phyloP scores from a whole-genome alignment of 108 stramenopile genomes.

The Cyclotella cryptica region DNA sequence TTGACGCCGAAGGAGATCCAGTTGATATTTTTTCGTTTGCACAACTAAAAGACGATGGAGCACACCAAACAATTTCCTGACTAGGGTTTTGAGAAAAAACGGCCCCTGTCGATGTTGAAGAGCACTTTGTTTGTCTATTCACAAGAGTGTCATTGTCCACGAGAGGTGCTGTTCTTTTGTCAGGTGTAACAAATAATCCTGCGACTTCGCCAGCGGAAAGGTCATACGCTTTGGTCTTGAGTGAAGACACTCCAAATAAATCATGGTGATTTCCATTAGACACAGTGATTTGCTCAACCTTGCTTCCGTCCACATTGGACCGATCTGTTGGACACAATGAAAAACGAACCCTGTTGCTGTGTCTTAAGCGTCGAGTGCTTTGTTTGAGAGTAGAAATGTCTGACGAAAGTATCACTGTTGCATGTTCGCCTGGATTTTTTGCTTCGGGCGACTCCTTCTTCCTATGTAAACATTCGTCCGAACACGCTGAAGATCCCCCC shows the following conservation, averaged over 20 bases:
- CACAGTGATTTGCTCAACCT: background rate
- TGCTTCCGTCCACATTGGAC: too few species aligned
- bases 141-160: background rate
- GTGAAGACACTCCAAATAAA: background rate
- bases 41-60: too few species aligned
- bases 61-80: background rate
- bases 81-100: too few species aligned
- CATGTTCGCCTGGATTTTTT: background rate
- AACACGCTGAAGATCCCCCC: too few species aligned
- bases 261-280: background rate
- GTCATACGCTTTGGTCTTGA: background rate
- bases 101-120: too few species aligned
- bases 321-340: background rate
- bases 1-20: background rate
- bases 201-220: background rate
- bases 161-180: background rate
- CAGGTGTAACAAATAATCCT: background rate
- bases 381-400: background rate
- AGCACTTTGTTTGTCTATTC: too few species aligned
- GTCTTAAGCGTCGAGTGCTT: background rate
- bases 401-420: background rate
- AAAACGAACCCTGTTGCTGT: constrained; percentile 19
- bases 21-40: background rate
- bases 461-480: too few species aligned
- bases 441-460: background rate